Conservation (phyloP, 805 yeast species). For the Kluyveromyces aestuarii region DNA sequence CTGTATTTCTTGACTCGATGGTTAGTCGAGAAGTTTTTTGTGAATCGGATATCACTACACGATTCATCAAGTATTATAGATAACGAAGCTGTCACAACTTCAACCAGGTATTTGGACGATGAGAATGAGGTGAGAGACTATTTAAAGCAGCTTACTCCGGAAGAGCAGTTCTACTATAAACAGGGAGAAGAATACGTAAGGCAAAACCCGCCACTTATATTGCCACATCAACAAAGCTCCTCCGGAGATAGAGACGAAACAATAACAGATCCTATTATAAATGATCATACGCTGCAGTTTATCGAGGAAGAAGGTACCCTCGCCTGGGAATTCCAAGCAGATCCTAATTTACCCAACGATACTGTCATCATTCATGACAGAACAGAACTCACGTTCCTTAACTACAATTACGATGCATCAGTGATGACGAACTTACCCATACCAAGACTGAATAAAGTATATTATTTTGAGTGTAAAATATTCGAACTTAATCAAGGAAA, state of each 20-base stretch:
- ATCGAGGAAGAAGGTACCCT: slow-evolving; percentile 82
- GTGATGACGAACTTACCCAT: slow-evolving; percentile 78
- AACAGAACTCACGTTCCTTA: slow-evolving; percentile 47
- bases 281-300: slow-evolving; percentile 30
- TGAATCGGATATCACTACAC: slow-evolving; percentile 6
- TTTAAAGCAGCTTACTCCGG: slow-evolving; percentile 45
- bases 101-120: slow-evolving; percentile 41
- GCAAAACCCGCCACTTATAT: slow-evolving; percentile 36
- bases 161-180: slow-evolving; percentile 32
- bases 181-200: slow-evolving; percentile 33
- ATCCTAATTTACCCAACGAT: slow-evolving; percentile 43
- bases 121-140: slow-evolving; percentile 52
- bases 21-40: slow-evolving; percentile 7
- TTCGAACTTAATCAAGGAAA: slow-evolving; percentile 54
- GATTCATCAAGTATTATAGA: slow-evolving; percentile 1
- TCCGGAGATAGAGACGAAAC: slow-evolving; percentile 10
- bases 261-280: slow-evolving; percentile 26
- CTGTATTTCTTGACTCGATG: slow-evolving; percentile 9
- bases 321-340: slow-evolving; percentile 80
- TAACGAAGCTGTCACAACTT: slow-evolving; percentile 3
- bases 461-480: slow-evolving; percentile 82
- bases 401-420: slow-evolving; percentile 51
- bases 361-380: slow-evolving; percentile 57
- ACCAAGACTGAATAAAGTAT: slow-evolving; percentile 73
- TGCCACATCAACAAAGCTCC: slow-evolving; percentile 23